These are phyloP conservation scores for Luzula sylvatica DNA, from an alignment of 176 grass and related monocot genomes.

Conservation along the genomic window DNA sequence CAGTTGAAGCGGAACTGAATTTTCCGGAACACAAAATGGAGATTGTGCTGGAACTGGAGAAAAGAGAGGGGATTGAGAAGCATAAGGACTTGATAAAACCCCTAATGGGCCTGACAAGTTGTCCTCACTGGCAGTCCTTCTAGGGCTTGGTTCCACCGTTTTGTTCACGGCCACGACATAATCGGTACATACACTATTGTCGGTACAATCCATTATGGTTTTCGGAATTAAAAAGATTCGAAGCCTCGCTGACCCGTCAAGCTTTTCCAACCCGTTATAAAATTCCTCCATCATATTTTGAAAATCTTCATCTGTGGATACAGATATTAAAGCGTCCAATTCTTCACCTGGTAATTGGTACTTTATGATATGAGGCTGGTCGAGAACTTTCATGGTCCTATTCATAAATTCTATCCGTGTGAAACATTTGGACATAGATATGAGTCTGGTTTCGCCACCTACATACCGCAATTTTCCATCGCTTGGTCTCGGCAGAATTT, in stretches of 20 bases:
- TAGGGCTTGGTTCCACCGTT: constrained; percentile 33
- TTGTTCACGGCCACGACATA: constrained; percentile 93
- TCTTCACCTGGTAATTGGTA: constrained; percentile 97
- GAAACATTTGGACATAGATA: constrained; percentile 50
- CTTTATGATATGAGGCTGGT: constrained; percentile 79
- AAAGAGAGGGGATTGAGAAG: too few relatives aligned
- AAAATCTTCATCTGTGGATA: constrained; percentile 80
- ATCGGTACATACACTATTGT: constrained; percentile 16
- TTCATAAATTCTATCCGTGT: constrained; percentile 53
- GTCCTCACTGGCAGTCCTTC: too few relatives aligned
- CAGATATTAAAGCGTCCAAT: constrained; percentile 84
- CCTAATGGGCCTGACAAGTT: too few relatives aligned
- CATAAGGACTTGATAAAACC: too few relatives aligned
- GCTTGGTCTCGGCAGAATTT: constrained; percentile 76
- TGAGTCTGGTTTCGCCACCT: constrained; percentile 64
- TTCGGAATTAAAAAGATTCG: constrained; percentile 87
- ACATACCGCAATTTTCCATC: constrained; percentile 87
- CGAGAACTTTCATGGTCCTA: constrained; percentile 57
- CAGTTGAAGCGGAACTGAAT: too few relatives aligned
- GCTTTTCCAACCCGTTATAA: constrained; percentile 39
- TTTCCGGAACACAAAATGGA: too few relatives aligned
- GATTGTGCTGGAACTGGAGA: too few relatives aligned
- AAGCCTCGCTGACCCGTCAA: constrained; percentile 41
- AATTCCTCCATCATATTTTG: constrained; percentile 99
- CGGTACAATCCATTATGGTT: constrained; percentile 29